phyloP scores from a whole-genome alignment of 805 yeast species.

The Kurtzmaniella fragi region DNA sequence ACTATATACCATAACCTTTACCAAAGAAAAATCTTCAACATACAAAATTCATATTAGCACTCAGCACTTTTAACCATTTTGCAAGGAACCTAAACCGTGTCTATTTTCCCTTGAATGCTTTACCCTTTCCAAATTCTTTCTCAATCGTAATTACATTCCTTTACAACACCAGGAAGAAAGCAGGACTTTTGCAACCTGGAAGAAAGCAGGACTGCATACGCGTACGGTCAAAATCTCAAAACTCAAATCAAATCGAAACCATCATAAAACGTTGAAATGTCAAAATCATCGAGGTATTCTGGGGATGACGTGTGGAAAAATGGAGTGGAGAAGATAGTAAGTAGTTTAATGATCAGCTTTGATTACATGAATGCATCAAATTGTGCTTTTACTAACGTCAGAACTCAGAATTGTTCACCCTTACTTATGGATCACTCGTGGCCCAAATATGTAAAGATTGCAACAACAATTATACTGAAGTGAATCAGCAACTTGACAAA shows the following conservation, averaged over 20 bases:
- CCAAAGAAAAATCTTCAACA: no score
- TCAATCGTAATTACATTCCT: no score
- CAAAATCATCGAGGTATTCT: slow-evolving; percentile 23
- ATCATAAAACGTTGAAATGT: slow-evolving; percentile 15
- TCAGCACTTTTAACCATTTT: no score
- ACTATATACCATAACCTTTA: no score
- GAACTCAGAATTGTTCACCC: slow-evolving; percentile 90
- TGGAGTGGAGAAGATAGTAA: slow-evolving; percentile 74
- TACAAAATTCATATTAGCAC: no score
- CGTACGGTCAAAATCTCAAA: no score
- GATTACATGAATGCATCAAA: neutral
- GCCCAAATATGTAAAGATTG: slow-evolving; percentile 85
- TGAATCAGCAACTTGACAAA: slow-evolving; percentile 76
- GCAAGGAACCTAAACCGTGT: no score
- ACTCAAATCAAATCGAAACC: slow-evolving; percentile 7
- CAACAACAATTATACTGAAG: slow-evolving; percentile 67
- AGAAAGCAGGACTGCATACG: no score
- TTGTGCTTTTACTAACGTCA: slow-evolving; percentile 14
- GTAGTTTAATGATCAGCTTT: slow-evolving; percentile 20
- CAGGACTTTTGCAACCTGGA: no score
- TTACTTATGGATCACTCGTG: slow-evolving; percentile 92
- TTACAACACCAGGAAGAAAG: no score
- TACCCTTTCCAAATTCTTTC: no score
- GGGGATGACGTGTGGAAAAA: slow-evolving; percentile 94
- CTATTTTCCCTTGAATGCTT: no score